A percentile compares a stretch with the other conserved stretches of the same genome.
These are phyloP conservation scores for Lichtheimia corymbifera DNA, from an alignment of 371 early-diverging fungal genomes.

Conservation along the genomic window DNA sequence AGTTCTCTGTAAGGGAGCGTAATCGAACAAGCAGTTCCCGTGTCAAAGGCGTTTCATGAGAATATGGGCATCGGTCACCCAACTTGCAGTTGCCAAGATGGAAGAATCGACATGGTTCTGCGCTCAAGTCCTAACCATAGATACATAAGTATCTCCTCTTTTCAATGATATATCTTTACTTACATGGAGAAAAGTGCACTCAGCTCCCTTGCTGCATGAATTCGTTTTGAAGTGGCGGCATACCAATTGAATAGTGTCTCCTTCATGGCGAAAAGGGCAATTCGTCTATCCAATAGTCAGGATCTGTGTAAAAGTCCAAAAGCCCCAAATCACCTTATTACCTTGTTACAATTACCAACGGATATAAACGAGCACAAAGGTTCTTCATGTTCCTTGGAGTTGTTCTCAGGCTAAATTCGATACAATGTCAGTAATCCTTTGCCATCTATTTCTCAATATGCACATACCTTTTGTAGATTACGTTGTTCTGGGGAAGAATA, in stretches of 20 bases:
- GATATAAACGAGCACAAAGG: too few relatives aligned
- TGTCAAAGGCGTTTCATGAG: slow-evolving; percentile 26
- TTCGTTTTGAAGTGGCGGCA: slow-evolving; percentile 33
- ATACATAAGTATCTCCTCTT: too few relatives aligned
- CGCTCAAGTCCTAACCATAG: slow-evolving; percentile 23
- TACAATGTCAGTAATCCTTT: too few relatives aligned
- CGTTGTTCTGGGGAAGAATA: too few relatives aligned
- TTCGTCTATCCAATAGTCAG: slow-evolving; percentile 15
- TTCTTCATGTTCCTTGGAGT: too few relatives aligned
- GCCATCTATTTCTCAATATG: too few relatives aligned
- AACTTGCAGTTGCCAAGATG: slow-evolving; percentile 28
- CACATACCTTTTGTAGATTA: too few relatives aligned
- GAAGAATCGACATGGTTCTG: slow-evolving; percentile 42
- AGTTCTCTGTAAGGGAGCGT: slow-evolving; percentile 27
- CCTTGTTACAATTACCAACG: slow-evolving; percentile 4
- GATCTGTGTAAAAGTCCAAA: not conserved
- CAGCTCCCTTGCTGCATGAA: slow-evolving; percentile 22
- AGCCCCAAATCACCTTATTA: not conserved
- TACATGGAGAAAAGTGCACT: slow-evolving; percentile 35
- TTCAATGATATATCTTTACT: slow-evolving; percentile 14
- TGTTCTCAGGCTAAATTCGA: too few relatives aligned
- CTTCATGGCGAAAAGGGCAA: slow-evolving; percentile 27
- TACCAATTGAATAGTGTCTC: slow-evolving; percentile 5
- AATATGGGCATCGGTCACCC: slow-evolving; percentile 27
- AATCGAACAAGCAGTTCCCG: slow-evolving; percentile 10